Evolutionary conservation across 2,329 filamentous ascomycete species (phyloP).

Genomic region (Kalmusia sp.): DNA sequence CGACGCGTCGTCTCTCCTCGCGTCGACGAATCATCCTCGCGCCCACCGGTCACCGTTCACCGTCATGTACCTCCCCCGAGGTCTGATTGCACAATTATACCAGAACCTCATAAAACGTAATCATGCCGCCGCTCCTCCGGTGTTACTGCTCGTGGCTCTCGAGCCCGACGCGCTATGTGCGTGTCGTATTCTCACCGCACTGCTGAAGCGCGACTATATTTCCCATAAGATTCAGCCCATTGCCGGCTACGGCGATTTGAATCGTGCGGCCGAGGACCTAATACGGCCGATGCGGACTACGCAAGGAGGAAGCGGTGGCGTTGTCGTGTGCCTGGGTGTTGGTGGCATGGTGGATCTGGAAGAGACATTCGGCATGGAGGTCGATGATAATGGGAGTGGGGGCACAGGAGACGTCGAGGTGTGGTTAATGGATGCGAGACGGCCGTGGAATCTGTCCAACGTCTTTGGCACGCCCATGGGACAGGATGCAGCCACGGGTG

Average conservation of each 20-base stretch:
- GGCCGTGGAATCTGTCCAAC: constrained; percentile 94
- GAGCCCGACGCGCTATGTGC: constrained; percentile 96
- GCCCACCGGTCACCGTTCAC: constrained; percentile 13
- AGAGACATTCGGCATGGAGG: constrained; percentile 76
- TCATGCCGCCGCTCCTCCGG: constrained; percentile 88
- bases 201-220: constrained; percentile 98
- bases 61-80: constrained; percentile 90
- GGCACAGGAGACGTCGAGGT: constrained; percentile 86
- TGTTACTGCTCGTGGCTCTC: constrained; percentile 89
- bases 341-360: constrained; percentile 91
- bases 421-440: constrained; percentile 89
- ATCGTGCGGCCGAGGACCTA: constrained; percentile 77
- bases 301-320: constrained; percentile 82
- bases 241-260: constrained; percentile 87
- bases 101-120: constrained; percentile 83
- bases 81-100: constrained; percentile 89
- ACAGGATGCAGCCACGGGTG: constrained; percentile 55
- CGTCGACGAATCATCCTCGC: constrained; percentile 23
- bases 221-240: constrained; percentile 97
- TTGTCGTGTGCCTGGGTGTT: constrained; percentile 91
- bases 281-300: constrained; percentile 86
- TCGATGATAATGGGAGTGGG: constrained; percentile 67
- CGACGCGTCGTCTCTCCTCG: constrained; percentile 36
- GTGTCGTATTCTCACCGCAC: constrained; percentile 87
- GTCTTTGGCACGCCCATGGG: constrained; percentile 74